These are phyloP conservation scores for Malania oleifera DNA, from an alignment of 164 flowering plant genomes.

Conservation along the genomic window DNA sequence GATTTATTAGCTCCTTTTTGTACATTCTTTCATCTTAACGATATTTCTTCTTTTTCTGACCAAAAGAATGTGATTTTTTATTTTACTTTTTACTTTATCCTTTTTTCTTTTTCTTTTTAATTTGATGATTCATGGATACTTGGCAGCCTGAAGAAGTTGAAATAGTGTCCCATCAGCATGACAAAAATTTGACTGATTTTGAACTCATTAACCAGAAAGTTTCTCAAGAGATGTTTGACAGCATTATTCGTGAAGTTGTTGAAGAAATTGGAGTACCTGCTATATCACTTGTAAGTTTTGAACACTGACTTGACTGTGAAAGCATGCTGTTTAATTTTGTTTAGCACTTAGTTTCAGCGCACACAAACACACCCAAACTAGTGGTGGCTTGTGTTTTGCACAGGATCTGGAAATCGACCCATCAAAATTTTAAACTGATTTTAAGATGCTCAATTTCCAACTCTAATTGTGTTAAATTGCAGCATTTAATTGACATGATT, in stretches of 20 bases:
- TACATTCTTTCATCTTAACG: too few relatives aligned
- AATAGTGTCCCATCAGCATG: constrained; percentile 38
- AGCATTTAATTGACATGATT: too few relatives aligned
- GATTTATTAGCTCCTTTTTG: too few relatives aligned
- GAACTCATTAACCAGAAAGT: constrained; percentile 38
- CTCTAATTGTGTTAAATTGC: too few relatives aligned
- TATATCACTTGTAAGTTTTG: constrained; percentile 50
- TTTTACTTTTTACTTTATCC: too few relatives aligned
- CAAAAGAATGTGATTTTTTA: too few relatives aligned
- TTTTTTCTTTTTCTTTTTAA: neutral
- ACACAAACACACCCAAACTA: too few relatives aligned
- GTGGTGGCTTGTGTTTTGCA: too few relatives aligned
- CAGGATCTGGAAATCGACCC: too few relatives aligned
- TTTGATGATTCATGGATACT: constrained; percentile 3
- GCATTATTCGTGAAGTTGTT: constrained; percentile 91
- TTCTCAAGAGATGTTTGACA: constrained; percentile 93
- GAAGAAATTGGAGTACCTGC: constrained; percentile 96
- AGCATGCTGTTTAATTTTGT: neutral
- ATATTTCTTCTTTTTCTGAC: too few relatives aligned
- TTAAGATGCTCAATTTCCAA: neutral
- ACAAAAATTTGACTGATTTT: constrained; percentile 18
- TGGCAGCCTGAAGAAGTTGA: constrained; percentile 85
- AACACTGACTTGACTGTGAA: neutral
- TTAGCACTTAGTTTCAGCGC: too few relatives aligned
- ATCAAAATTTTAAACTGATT: neutral